These are phyloP conservation scores for Straminergon stramineum DNA, from an alignment of 225 moss, liverwort and hornwort genomes.

Conservation along the genomic window DNA sequence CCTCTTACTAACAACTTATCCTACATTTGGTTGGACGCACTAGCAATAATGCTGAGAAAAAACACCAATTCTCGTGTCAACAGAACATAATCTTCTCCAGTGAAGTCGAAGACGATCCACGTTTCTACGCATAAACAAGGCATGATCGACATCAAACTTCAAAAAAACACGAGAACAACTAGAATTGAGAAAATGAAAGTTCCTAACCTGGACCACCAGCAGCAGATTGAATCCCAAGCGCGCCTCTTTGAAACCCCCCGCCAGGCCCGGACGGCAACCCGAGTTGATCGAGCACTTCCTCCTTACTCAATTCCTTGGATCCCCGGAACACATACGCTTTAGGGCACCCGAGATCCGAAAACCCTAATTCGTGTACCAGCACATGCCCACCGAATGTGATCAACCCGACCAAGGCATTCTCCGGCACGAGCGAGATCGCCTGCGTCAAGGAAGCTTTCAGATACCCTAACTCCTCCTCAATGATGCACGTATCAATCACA, in stretches of 20 bases:
- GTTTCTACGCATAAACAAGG: not conserved
- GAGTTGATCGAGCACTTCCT: slow-evolving; percentile 88
- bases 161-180: not conserved
- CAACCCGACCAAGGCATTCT: slow-evolving; percentile 80
- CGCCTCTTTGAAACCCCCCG: slow-evolving; percentile 63
- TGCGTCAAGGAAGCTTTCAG: slow-evolving; percentile 73
- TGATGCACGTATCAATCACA: slow-evolving; percentile 82
- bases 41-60: not conserved
- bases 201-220: slow-evolving; percentile 44
- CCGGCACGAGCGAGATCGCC: slow-evolving; percentile 83
- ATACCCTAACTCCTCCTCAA: slow-evolving; percentile 86
- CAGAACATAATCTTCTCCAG: not conserved
- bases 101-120: not conserved
- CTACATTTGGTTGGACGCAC: not conserved
- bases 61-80: not conserved
- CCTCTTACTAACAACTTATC: not conserved
- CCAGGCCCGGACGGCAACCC: slow-evolving; percentile 48
- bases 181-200: not conserved
- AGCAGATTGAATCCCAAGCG: slow-evolving; percentile 33
- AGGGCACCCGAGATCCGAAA: slow-evolving; percentile 72
- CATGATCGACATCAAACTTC: not conserved
- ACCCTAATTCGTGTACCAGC: slow-evolving; percentile 96
- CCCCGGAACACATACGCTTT: slow-evolving; percentile 93
- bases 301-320: slow-evolving; percentile 84
- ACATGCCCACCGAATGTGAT: slow-evolving; percentile 93